phyloP scores from a whole-genome alignment of 139 green algal genomes.

The Axilococcus clingmanii region DNA sequence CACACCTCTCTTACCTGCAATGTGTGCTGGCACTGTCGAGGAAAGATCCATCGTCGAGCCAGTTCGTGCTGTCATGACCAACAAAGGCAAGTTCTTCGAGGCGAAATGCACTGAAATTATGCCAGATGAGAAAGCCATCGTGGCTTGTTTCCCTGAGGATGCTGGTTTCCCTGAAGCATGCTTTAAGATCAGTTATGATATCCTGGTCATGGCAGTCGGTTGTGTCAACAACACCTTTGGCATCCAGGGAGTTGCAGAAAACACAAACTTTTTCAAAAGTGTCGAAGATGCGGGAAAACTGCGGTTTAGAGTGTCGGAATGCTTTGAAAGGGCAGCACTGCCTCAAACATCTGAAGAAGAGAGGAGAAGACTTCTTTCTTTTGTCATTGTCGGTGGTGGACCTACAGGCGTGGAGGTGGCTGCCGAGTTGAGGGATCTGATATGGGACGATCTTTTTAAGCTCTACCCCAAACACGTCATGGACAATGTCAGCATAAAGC shows the following conservation, averaged over 20 bases:
- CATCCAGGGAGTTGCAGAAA: conserved; percentile 70
- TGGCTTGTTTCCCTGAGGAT: conserved; percentile 79
- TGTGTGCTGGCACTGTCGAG: conserved; percentile 80
- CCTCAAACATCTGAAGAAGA: conserved; percentile 46
- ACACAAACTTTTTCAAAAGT: conserved; percentile 82
- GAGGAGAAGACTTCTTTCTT: conserved; percentile 69
- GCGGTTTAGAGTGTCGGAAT: conserved; percentile 63
- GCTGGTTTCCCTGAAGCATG: conserved; percentile 61
- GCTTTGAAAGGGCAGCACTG: conserved; percentile 82
- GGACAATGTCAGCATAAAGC: conserved; percentile 44
- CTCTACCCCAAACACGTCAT: conserved; percentile 59
- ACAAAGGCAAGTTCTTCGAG: conserved; percentile 78
- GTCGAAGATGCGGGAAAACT: conserved; percentile 72
- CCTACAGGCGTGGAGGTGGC: conserved; percentile 88
- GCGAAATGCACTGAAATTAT: conserved; percentile 72
- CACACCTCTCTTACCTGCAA: conserved; percentile 87
- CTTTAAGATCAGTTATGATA: conserved; percentile 81
- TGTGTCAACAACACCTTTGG: conserved; percentile 90
- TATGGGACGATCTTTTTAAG: conserved; percentile 47
- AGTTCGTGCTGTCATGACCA: conserved; percentile 41
- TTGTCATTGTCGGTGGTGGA: conserved; percentile 82
- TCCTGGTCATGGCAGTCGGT: conserved; percentile 74
- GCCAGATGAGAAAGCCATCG: conserved; percentile 54
- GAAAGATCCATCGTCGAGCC: conserved; percentile 89
- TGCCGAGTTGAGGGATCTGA: conserved; percentile 84